Conservation (phyloP, 1,284 basidiomycete species). For the Cerioporus squamosus region DNA sequence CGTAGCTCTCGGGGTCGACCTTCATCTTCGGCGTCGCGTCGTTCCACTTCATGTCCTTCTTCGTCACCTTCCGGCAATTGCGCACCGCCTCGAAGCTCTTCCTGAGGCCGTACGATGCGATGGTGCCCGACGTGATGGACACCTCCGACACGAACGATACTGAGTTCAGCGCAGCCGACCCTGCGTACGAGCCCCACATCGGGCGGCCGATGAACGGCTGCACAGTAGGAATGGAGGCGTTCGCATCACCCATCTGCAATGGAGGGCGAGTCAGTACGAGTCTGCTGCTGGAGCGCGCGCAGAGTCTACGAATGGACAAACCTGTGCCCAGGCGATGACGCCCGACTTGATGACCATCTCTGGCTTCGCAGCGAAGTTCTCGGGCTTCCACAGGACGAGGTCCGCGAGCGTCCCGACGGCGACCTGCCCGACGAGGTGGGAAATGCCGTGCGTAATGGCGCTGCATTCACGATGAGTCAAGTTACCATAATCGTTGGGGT, state of each 20-base stretch:
- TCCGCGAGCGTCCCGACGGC: slow-evolving; percentile 88
- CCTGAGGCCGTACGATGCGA: slow-evolving; percentile 72
- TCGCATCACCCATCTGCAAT: slow-evolving; percentile 87
- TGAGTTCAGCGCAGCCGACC: slow-evolving; percentile 81
- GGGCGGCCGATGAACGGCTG: slow-evolving; percentile 86
- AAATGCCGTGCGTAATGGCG: slow-evolving; percentile 93
- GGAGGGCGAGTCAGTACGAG: not conserved
- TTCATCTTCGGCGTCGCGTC: slow-evolving; percentile 78
- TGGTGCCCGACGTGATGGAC: slow-evolving; percentile 67
- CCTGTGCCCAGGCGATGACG: slow-evolving; percentile 89
- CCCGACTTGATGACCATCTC: slow-evolving; percentile 96
- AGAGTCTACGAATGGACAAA: slow-evolving; percentile 36
- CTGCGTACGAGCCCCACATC: slow-evolving; percentile 87
- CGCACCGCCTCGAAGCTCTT: slow-evolving; percentile 82
- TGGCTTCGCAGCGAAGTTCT: slow-evolving; percentile 90
- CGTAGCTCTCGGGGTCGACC: slow-evolving; percentile 94
- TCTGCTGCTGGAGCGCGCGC: not conserved
- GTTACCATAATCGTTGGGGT: too few species aligned
- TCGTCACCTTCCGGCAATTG: slow-evolving; percentile 77
- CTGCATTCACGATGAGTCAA: slow-evolving; percentile 42
- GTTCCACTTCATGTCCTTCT: slow-evolving; percentile 96
- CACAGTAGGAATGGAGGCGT: slow-evolving; percentile 92
- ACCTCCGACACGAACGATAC: slow-evolving; percentile 84
- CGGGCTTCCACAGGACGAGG: slow-evolving; percentile 93
- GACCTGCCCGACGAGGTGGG: slow-evolving; percentile 87